Conservation (phyloP, 306 rosid species). For the Quercus ilex region DNA sequence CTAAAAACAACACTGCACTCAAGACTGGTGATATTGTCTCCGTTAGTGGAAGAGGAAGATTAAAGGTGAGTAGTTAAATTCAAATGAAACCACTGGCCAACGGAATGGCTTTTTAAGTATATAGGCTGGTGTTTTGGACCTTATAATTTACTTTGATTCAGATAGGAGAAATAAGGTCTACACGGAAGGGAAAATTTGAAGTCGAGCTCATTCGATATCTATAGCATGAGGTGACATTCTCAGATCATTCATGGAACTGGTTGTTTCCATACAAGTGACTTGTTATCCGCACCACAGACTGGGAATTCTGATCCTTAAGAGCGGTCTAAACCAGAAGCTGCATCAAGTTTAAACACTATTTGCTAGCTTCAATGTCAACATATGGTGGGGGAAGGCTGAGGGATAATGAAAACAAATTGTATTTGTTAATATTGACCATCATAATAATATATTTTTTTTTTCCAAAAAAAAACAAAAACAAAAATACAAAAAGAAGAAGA, state of each 20-base stretch:
- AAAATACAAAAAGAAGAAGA: no score
- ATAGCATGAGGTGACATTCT: constrained; percentile 8
- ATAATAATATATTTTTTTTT: neutral
- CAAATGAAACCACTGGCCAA: constrained; percentile 9
- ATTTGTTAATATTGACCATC: neutral
- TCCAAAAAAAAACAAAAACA: no score
- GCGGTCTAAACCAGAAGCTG: neutral
- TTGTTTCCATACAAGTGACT: neutral
- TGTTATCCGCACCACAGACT: neutral
- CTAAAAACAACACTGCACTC: constrained; percentile 69
- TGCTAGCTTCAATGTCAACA: neutral
- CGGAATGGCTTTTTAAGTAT: constrained; percentile 1
- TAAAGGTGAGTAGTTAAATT: constrained; percentile 51
- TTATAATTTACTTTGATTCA: constrained; percentile 31
- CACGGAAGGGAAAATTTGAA: constrained; percentile 84
- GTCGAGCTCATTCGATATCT: constrained; percentile 73
- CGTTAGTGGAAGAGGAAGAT: constrained; percentile 78
- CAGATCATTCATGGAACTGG: neutral
- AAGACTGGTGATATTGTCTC: constrained; percentile 86
- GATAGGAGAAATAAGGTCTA: constrained; percentile 81
- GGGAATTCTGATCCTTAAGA: neutral
- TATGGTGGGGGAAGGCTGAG: neutral
- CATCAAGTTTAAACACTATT: neutral
- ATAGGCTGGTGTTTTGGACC: constrained; percentile 7
- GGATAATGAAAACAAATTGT: neutral